Evolutionary conservation across 495 filamentous ascomycete species (phyloP).

Genomic region (Penicillium arizonense): DNA sequence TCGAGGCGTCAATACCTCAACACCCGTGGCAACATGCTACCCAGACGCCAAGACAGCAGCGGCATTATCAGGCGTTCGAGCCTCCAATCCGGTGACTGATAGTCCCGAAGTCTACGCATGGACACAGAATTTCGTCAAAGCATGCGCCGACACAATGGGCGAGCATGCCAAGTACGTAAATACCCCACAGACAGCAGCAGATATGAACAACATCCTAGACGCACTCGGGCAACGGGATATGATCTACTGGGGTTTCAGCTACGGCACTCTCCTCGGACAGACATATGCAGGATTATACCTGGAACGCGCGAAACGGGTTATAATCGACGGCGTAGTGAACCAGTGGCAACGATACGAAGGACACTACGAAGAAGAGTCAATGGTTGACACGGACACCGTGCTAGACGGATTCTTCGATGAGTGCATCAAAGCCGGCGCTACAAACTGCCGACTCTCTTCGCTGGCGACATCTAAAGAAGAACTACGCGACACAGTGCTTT

Average conservation of each 20-base stretch:
- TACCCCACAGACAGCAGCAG: slow-evolving; percentile 48
- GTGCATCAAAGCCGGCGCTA: slow-evolving; percentile 35
- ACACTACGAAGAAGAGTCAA: slow-evolving; percentile 10
- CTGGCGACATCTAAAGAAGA: slow-evolving; percentile 33
- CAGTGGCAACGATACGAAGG: slow-evolving; percentile 33
- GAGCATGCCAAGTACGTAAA: slow-evolving; percentile 40
- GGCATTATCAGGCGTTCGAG: slow-evolving; percentile 24
- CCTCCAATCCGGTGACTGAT: slow-evolving; percentile 24
- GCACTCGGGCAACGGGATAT: slow-evolving; percentile 35
- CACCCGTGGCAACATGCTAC: slow-evolving; percentile 37
- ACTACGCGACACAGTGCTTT: slow-evolving; percentile 24
- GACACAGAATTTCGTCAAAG: slow-evolving; percentile 32
- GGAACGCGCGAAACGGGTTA: slow-evolving; percentile 12
- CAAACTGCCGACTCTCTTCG: slow-evolving; percentile 20
- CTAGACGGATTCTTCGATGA: slow-evolving; percentile 42
- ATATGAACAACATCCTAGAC: slow-evolving; percentile 50
- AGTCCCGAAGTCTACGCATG: slow-evolving; percentile 41
- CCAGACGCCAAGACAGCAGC: slow-evolving; percentile 17
- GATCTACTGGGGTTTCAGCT: slow-evolving; percentile 20
- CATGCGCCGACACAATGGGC: slow-evolving; percentile 42
- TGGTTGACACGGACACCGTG: slow-evolving; percentile 35
- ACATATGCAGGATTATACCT: slow-evolving; percentile 15
- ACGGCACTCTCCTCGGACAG: slow-evolving; percentile 17
- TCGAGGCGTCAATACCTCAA: slow-evolving; percentile 41
- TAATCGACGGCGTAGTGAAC: slow-evolving; percentile 14